phyloP scores from a whole-genome alignment of 371 early-diverging fungal species.

The Thermomucor indicae-seudaticae region DNA sequence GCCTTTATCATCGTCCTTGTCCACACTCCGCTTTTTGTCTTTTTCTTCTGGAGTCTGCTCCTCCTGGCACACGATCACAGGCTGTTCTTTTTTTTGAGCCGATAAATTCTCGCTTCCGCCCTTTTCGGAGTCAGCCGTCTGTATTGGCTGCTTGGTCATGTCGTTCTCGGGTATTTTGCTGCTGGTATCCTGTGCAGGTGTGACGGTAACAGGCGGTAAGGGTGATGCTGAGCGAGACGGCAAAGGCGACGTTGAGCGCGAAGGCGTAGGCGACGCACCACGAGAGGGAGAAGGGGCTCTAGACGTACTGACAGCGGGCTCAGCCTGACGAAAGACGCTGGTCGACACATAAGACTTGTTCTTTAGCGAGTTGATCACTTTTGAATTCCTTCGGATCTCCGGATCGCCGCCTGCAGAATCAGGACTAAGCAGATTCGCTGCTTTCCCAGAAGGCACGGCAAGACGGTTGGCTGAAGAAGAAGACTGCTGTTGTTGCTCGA shows the following conservation, averaged over 20 bases:
- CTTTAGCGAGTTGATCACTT: constrained; percentile 13
- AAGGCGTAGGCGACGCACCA: background rate
- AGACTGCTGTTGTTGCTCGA: constrained; percentile 15
- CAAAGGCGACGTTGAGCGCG: no score
- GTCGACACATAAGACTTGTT: constrained; percentile 16
- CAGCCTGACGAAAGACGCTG: constrained; percentile 13
- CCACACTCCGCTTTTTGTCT: no score
- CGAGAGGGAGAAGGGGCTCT: constrained; percentile 2
- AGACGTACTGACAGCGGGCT: background rate
- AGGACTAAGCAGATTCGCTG: background rate
- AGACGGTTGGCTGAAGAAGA: background rate
- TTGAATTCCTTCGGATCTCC: constrained; percentile 7
- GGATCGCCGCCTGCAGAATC: background rate
- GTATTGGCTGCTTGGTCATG: background rate
- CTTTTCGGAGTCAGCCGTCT: no score
- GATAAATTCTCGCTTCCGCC: no score
- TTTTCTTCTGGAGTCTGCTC: no score
- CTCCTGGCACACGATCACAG: no score
- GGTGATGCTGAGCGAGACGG: constrained; percentile 1
- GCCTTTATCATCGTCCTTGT: no score
- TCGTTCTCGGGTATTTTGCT: background rate
- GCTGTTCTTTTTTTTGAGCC: no score
- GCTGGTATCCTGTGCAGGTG: background rate
- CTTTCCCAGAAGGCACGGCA: background rate
- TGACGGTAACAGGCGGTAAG: background rate